Base-by-base conservation (phyloP, 192 early-diverging fungal species). In the Gaertneriomyces semiglobifer region DNA sequence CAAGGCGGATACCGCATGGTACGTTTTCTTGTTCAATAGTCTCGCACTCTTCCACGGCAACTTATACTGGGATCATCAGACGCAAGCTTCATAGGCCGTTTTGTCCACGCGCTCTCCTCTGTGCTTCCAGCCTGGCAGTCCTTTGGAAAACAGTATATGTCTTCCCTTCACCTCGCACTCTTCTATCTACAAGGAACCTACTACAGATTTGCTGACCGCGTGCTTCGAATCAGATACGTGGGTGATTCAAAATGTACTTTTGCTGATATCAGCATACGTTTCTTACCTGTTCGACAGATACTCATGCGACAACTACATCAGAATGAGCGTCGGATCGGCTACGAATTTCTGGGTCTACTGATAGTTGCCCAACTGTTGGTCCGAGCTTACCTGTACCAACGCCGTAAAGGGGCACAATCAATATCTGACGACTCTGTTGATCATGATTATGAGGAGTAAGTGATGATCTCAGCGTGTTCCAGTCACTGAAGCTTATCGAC, bases 161-260 rank as follows among this genome's bases (percentile, higher is more conserved):
- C 44, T 11, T 42, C 88, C 45, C 61, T 88, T 18, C 95, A 98
- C 65, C 66, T 96, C 63, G 91, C 88, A 4, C 64, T 93, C 16
- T 98, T 98, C 77, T 98, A 98, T 72, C 89, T 95, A 68, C 73
- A 81, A 59, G 92, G 93, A 12, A 79, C 86, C 0, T 93, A 89
- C 68, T 94, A 98, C 66, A 76, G 81, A 44, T 61, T 94, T 40
- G 85, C 95, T 0, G 93, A 94, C 67, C 83, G 95, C 14, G 42
- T 92, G 19, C 71, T 88, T 6, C 87, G 90, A 1, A 83, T 93
- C 41, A 87, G 91, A 40, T 95, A 95, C 68, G 90, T 88, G 75
- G 61, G 71, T 66, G 4, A 19, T 12, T 66, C 67, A 11, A 33
- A 10, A 45, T 55, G 6, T n/a, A 7, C 47, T 5, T 65, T 11